A percentile compares a stretch with the other conserved stretches of the same genome.
Evolutionary conservation across 1,284 basidiomycete species (phyloP).

Genomic region (Ceratobasidium sp.): DNA sequence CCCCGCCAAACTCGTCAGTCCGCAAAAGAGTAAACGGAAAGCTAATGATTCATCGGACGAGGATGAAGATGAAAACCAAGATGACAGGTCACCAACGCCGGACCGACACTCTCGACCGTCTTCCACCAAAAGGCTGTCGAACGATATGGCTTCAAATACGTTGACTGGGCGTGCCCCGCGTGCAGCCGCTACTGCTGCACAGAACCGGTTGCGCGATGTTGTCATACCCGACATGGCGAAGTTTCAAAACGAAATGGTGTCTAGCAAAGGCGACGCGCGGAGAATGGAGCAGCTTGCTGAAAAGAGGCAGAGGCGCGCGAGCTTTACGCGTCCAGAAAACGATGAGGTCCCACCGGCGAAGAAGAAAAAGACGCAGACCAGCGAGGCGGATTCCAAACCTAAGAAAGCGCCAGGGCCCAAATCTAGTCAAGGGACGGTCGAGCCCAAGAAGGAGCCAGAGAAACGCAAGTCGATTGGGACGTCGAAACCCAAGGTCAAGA

Average conservation of each 20-base stretch:
- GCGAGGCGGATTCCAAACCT: constrained; percentile 51
- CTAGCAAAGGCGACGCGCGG: constrained; percentile 45
- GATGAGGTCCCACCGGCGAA: constrained; percentile 28
- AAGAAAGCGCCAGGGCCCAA: constrained; percentile 20
- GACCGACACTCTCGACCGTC: constrained; percentile 8
- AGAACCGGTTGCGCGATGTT: constrained; percentile 70
- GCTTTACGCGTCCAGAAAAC: constrained; percentile 5
- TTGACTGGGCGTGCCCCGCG: constrained; percentile 51
- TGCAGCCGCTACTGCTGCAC: constrained; percentile 76
- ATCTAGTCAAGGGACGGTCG: constrained; percentile 11
- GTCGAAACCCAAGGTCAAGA: constrained; percentile 22
- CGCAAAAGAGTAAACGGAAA: constrained; percentile 27
- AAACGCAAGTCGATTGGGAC: constrained; percentile 4
- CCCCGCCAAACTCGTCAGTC: constrained; percentile 20
- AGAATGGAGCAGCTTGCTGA: constrained; percentile 39
- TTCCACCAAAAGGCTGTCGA: constrained; percentile 3
- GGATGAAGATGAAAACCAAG: constrained; percentile 29
- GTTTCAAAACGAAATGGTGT: constrained; percentile 75
- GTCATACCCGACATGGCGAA: constrained; percentile 81
- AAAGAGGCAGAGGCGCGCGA: constrained; percentile 32
- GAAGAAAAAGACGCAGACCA: constrained; percentile 52
- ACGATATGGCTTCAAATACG: constrained; percentile 10
- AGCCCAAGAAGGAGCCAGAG: constrained; percentile 3
- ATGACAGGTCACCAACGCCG: neutral
- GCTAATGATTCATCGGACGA: constrained; percentile 27